These are phyloP conservation scores for Cochlearia excelsa DNA, from an alignment of 345 rosid species.

Conservation along the genomic window DNA sequence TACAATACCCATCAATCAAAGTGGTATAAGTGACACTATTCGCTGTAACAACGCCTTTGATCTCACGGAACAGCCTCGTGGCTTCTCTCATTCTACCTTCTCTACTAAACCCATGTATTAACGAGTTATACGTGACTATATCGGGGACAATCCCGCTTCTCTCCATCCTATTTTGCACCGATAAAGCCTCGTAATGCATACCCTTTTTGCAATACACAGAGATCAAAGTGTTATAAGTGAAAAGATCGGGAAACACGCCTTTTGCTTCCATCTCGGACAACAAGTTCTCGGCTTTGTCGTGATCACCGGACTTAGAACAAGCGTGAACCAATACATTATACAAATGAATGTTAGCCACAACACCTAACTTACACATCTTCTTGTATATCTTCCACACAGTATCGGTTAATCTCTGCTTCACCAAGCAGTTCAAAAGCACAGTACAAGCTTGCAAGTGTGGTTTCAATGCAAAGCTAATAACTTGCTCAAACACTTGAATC, in stretches of 20 bases:
- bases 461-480: conserved; percentile 46
- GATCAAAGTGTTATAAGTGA: conserved; percentile 75
- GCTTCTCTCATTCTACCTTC: conserved; percentile 98
- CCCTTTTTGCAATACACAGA: conserved; percentile 74
- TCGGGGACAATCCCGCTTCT: conserved; percentile 64
- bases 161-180: conserved; percentile 84
- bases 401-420: conserved; percentile 65
- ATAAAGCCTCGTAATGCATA: conserved; percentile 88
- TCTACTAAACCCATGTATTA: conserved; percentile 68
- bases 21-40: conserved; percentile 76
- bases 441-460: conserved; percentile 93
- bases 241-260: conserved; percentile 58
- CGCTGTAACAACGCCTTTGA: conserved; percentile 51
- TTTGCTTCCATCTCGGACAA: conserved; percentile 77
- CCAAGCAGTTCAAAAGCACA: conserved; percentile 67
- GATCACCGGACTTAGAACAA: conserved; percentile 73
- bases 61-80: conserved; percentile 62
- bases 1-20: conserved; percentile 87
- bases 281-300: conserved; percentile 62
- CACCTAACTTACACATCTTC: conserved; percentile 73
- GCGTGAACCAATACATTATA: conserved; percentile 89
- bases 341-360: conserved; percentile 64
- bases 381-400: conserved; percentile 74
- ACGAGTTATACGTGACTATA: conserved; percentile 75
- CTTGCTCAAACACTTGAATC: conserved; percentile 68